phyloP scores from a whole-genome alignment of 805 yeast genomes.

The Yarrowia keelungensis region DNA sequence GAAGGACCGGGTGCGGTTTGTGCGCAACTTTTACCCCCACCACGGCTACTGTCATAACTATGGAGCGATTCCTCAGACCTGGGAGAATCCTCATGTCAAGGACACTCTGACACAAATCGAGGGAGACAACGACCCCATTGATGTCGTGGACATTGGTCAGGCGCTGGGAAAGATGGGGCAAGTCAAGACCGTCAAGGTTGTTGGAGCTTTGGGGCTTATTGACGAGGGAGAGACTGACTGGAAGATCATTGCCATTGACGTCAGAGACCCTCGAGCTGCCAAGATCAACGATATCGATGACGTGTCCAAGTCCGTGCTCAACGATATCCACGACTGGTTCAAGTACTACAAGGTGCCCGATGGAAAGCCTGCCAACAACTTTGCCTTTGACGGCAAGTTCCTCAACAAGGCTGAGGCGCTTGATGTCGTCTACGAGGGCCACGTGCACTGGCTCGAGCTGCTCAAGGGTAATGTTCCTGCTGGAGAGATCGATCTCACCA shows the following conservation, averaged over 20 bases:
- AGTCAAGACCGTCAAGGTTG: slow-evolving; percentile 85
- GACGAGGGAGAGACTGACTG: slow-evolving; percentile 99
- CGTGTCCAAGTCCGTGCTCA: slow-evolving; percentile 78
- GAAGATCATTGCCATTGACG: slow-evolving; percentile 79
- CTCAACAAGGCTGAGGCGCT: slow-evolving; percentile 65
- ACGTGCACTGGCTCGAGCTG: slow-evolving; percentile 70
- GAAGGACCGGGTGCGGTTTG: slow-evolving; percentile 76
- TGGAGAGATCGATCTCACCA: slow-evolving; percentile 68
- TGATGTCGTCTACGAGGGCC: slow-evolving; percentile 66
- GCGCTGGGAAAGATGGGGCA: slow-evolving; percentile 64
- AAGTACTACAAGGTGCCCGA: slow-evolving; percentile 83
- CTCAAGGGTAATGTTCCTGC: slow-evolving; percentile 62
- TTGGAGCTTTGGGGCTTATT: slow-evolving; percentile 92
- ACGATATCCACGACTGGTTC: slow-evolving; percentile 79
- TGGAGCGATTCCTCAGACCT: slow-evolving; percentile 69
- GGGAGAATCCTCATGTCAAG: slow-evolving; percentile 88
- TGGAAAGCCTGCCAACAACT: slow-evolving; percentile 76
- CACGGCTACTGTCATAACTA: slow-evolving; percentile 88
- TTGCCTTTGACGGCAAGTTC: slow-evolving; percentile 76
- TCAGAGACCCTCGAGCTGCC: slow-evolving; percentile 67
- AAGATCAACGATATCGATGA: slow-evolving; percentile 69
- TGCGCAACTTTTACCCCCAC: slow-evolving; percentile 79
- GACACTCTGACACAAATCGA: slow-evolving; percentile 57
- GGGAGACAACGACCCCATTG: slow-evolving; percentile 97
- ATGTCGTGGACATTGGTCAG: slow-evolving; percentile 88